Evolutionary conservation across 768 basidiomycete genomes (phyloP), one percentile per base, ranked within the genome.

Genomic region (Rhodotorula taiwanensis): DNA sequence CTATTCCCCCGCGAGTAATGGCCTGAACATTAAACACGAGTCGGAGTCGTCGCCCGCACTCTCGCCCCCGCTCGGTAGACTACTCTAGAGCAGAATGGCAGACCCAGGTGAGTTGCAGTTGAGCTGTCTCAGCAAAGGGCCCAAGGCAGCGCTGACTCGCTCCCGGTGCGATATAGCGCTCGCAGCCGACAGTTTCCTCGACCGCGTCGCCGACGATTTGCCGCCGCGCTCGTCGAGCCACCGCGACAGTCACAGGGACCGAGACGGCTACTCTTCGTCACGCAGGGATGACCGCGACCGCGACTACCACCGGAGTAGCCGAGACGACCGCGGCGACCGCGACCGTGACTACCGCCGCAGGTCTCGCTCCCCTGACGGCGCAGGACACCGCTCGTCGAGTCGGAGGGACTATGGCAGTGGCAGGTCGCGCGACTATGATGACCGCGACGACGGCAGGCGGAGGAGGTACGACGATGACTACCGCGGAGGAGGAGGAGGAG

Each of bases 391-490:
- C 36, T 39, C 36, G 10, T 39, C 36, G 10, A 39, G 36, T 16
- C 36, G 21, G 34, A 63, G 70, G 10, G 52, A 58, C 11, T 52
- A 52, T 34, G 27, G 28, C 30, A 31, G 49, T 31, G 14, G 45
- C 25, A 33, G 49, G 49, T 21, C 31, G 7, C 14, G 44, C 31
- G 49, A 48, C 27, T 48, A 48, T 27, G 44, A 58, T 28, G 54
- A 58, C 25, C 53, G 69, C 18, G 77, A 79, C 48, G 77, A 79
- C 60, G 15, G 67, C 16, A 23, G 64, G 36, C 62, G 62, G 36
- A 45, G 67, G 36, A 33, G 72, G 41, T 50, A 68, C 57, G 68
- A 67, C 31, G 41, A 66, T 51, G 58, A 59, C 14, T 47, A 49
- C 33, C 45, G 57, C 4, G 47, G 58, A 1, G 51, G 44, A 11